Base-by-base conservation (phyloP, 352 stramenopile genomes). In the Phytophthora palmivora region DNA sequence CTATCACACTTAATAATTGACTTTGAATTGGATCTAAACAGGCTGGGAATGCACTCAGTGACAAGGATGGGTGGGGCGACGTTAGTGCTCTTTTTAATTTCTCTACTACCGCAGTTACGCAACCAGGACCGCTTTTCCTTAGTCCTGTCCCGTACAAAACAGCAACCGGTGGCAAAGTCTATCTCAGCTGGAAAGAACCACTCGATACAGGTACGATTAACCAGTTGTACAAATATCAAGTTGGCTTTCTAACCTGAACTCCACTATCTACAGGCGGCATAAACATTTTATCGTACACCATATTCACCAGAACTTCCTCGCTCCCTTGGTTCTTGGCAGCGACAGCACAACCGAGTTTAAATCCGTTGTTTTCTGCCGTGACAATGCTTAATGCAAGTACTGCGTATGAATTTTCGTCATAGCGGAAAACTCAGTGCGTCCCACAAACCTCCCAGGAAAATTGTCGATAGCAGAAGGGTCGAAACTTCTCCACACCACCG, bases 401-500 rank as follows among this genome's bases (percentile, higher is more conserved):
- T 19, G 67, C 51, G 19, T 91, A 92, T 57, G 48, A 79, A 19
- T 76, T 88, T 78, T 86, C 14, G 79, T 88, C 2, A 22, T 92
- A 2, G 74, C 79, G 0, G 30, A 67, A 10, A 91, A 79, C 24
- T 45, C 58, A 1, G 28, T 79, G 3, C 10, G 22, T 0, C 12
- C 52, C 0, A 22, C 53, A 2, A 53, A 22, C 22, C 41, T 92
- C 0, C 52, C 54, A 10, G 83, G 77, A 2, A 63, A 65, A 6
- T 15, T 87, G 7, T 83, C 78, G 7, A 67, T 87, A 10, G 60
- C 62, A 33, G 46, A 52, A 16, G 72, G 72, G 11, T 63, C 74
- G 7, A 64, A 34, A 5, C 10, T 72, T 2, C 33, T 89, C 15
- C 53, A 73, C 6, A 79, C 76, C n/a, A 72, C 74, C 0, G 21